Evolutionary conservation across 768 basidiomycete genomes (phyloP), one percentile per base, ranked within the genome.

Genomic region (Phaffia tasmanica): DNA sequence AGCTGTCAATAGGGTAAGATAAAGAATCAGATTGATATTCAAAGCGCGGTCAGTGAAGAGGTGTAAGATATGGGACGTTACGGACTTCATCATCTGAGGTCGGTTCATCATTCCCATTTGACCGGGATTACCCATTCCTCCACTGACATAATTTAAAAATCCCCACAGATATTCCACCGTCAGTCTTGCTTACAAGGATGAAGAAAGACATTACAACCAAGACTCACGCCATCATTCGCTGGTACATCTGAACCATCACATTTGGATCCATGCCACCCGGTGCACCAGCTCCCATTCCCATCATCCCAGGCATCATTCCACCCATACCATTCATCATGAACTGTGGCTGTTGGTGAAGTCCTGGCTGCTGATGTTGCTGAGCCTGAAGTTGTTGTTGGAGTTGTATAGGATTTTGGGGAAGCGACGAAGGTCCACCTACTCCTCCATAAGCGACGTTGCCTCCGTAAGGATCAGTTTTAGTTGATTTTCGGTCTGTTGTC

Each of bases 161-260:
- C 74, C 77, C 2, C 81, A 81, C 4, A 42, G 35, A 42, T 11
- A 11, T 4, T 42, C 11, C 35, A 42, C 11, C 35, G 35, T 42
- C 35, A 42, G 11, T 42, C 11, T 4, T 42, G 11, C 11, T 5
- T 42, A 4, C 35, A 42, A 42, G 32, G 35, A 55, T 35, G 11
- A 27, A 6, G 63, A 57, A 23, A 57, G n/a, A 57, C 27, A 16
- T 57, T 27, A 6, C 56, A 51, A 1, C 48, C 1, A 23, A 14
- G 1, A 8, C 16, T 23, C 71, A 69, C 72, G 74, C 75, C 76
- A 75, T 77, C 94, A 98, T 97, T 69, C 90, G 86, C 47, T 92
- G 89, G 78, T 95, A 98, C 67, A 97, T 84, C 65, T 86, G 83
- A 0, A 90, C 90, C 74, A 98, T 85, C 1, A 89, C 89, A 70